Evolutionary conservation across 768 basidiomycete genomes (phyloP), one percentile per base, ranked within the genome.

Genomic region (Rhodotorula toruloides): DNA sequence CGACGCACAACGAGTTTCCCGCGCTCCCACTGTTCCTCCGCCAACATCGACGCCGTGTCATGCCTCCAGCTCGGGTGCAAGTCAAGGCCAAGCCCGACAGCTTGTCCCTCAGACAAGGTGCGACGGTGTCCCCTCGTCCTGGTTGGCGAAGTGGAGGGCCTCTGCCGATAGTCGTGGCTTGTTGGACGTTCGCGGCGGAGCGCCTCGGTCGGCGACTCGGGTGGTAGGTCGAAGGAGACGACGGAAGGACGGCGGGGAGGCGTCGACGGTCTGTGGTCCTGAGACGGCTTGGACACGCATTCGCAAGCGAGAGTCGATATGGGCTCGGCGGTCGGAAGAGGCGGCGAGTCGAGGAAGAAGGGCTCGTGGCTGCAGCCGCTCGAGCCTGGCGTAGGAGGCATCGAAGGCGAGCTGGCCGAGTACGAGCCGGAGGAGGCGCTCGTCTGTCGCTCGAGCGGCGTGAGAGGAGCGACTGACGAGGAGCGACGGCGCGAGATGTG

Each of bases 221-320:
- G 49, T 6, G 59, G 59, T 8, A 61, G 50, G 9, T 61, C 59
- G 50, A 61, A 61, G 21, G 50, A 44, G 40, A 61, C 59, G 42
- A 53, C 32, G 12, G 49, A 42, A 14, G 48, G 37, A 48, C 58
- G 58, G 29, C 58, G 58, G 13, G 36, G 57, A 34, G 3, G n/a
- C 34, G n/a, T 5, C 32, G 47, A 12, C n/a, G 14, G 21, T 32
- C 34, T 37, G 10, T 36, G 14, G 10, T 29, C 11, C 29, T 10
- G 9, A 27, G n/a, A 13, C n/a, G 10, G 46, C n/a, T 7, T 10
- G 48, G 32, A 31, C 13, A 31, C 31, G 34, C 8, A 22, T 22
- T 34, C 34, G 50, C 34, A 25, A 32, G 50, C n/a, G 13, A 34
- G 12, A 8, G 21, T 13, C 34, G 34, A 22, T n/a, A 49, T 31